These are phyloP conservation scores for Mimosa bimucronata DNA, from an alignment of 306 rosid genomes.

Conservation along the genomic window DNA sequence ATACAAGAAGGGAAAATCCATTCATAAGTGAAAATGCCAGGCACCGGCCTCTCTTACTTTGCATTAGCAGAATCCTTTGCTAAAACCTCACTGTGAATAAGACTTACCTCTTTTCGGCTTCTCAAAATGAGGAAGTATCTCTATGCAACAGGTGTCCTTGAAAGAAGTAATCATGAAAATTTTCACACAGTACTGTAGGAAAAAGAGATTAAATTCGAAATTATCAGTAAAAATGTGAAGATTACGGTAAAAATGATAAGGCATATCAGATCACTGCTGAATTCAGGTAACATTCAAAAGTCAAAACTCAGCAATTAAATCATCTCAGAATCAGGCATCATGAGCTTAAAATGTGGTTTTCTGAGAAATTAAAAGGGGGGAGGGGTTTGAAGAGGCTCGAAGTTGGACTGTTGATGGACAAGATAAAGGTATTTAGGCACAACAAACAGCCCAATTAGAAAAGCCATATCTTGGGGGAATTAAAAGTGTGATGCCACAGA, in stretches of 20 bases:
- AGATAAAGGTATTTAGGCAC: background rate
- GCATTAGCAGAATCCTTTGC: background rate
- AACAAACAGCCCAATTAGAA: slow-evolving; percentile 21
- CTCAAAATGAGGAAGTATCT: slow-evolving; percentile 74
- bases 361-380: background rate
- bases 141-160: slow-evolving; percentile 79
- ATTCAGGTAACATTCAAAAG: slow-evolving; percentile 3
- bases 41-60: slow-evolving; percentile 17
- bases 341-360: slow-evolving; percentile 2
- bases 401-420: background rate
- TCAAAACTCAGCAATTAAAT: slow-evolving; percentile 1
- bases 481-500: background rate
- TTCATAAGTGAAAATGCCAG: background rate
- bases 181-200: slow-evolving; percentile 64
- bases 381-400: background rate
- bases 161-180: slow-evolving; percentile 77
- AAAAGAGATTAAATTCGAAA: slow-evolving; percentile 24
- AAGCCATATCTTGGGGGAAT: slow-evolving; percentile 23
- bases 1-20: too few relatives aligned
- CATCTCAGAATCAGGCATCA: slow-evolving; percentile 15
- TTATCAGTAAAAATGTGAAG: slow-evolving; percentile 31
- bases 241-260: too few relatives aligned
- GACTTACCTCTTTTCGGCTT: slow-evolving; percentile 60
- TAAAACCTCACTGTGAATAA: slow-evolving; percentile 15
- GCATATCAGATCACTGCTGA: slow-evolving; percentile 1